phyloP scores from a whole-genome alignment of 2,329 filamentous ascomycete species.

The Aspergillus ustus region DNA sequence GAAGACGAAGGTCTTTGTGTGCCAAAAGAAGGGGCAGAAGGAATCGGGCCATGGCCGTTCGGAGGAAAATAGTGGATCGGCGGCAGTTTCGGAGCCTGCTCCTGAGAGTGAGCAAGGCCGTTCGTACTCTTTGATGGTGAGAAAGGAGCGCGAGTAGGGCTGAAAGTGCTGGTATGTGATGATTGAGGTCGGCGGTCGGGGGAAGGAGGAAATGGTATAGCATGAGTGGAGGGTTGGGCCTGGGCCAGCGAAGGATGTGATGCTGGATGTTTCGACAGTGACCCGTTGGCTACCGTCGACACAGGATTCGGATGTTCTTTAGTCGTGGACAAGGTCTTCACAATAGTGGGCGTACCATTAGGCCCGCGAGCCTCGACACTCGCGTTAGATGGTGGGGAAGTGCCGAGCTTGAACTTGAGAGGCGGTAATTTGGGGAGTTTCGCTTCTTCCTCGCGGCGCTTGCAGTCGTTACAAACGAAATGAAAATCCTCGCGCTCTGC shows the following conservation, averaged over 20 bases:
- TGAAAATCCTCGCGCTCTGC: conserved; percentile 86
- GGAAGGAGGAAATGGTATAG: conserved; percentile 28
- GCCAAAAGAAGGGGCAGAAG: conserved; percentile 36
- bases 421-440: conserved; percentile 66
- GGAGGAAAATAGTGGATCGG: conserved; percentile 35
- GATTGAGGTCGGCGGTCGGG: conserved; percentile 38
- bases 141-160: conserved; percentile 35
- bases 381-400: conserved; percentile 47
- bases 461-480: conserved; percentile 82
- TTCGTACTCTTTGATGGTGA: conserved; percentile 40
- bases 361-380: conserved; percentile 22
- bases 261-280: conserved; percentile 25
- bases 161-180: conserved; percentile 28
- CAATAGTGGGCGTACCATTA: conserved; percentile 23
- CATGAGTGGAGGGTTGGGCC: conserved; percentile 18
- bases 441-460: conserved; percentile 66
- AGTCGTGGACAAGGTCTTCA: conserved; percentile 29
- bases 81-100: conserved; percentile 32
- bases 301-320: conserved; percentile 29
- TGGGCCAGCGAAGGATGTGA: conserved; percentile 21
- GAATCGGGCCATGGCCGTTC: conserved; percentile 25
- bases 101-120: conserved; percentile 31
- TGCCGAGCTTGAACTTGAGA: conserved; percentile 61
- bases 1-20: conserved; percentile 48
- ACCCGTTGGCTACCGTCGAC: conserved; percentile 28